Evolutionary conservation across 1,284 basidiomycete genomes (phyloP), one percentile per base, ranked within the genome.

Genomic region (Phellinidium pouzarii): DNA sequence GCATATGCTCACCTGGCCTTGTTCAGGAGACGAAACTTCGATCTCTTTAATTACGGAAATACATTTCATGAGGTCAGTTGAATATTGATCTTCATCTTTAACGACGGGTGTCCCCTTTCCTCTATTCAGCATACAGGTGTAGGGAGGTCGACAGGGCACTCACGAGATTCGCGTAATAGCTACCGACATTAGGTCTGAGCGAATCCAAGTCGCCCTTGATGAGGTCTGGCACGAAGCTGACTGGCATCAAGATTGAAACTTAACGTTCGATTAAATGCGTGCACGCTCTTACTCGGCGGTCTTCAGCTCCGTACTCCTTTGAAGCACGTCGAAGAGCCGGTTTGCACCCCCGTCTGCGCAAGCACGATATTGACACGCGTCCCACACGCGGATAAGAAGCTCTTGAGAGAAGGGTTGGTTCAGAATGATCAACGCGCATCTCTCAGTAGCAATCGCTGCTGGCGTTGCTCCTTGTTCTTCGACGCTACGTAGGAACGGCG

Each of bases 271-370:
- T 23, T 23, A 34, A 14, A 23, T 20, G 25, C 43, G 11, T 22
- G 5, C 43, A n/a, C 26, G 37, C 26, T 61, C 65, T 63, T 63
- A 70, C 70, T 58, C 50, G 48, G 27, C 49, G 8, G 17, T 19
- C 27, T 52, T 34, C 29, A 17, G 50, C 23, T 36, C 34, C 34
- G 26, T 49, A 54, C 27, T 44, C 42, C 44, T 34, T 22, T 56
- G 57, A 55, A 88, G 68, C 12, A 74, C 61, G 62, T 95, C 91
- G 59, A 84, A 79, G 20, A 98, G 71, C 19, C 91, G 77, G 67
- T 99, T 99, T 1, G 91, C 91, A 41, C 94, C 95, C 14, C 95
- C 95, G 63, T 98, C 95, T 0, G 95, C 95, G 66, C 94, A 99
- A 54, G 73, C 79, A 56, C 69, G 75, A 80, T 76, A 84, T 61